These are phyloP conservation scores for Rhizopus arrhizus DNA, from an alignment of 371 early-diverging fungal species.

Conservation along the genomic window DNA sequence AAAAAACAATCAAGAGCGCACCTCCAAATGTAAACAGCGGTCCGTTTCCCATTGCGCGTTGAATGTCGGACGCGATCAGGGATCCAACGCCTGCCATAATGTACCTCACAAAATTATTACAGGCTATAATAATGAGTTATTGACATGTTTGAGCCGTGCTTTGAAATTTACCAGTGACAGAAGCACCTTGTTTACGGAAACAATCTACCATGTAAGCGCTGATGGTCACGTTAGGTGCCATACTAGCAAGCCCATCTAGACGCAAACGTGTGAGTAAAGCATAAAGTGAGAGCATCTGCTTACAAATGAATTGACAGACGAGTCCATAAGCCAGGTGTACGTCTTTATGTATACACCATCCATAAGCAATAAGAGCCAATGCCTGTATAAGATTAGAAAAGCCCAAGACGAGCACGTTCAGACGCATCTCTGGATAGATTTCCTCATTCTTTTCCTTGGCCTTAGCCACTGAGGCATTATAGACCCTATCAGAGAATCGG, in stretches of 20 bases:
- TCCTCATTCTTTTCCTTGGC: constrained; percentile 16
- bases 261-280: background rate
- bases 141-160: background rate
- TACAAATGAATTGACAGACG: constrained; percentile 43
- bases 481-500: constrained; percentile 33
- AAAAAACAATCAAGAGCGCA: constrained; percentile 12
- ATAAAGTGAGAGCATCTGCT: background rate
- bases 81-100: constrained; percentile 46
- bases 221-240: constrained; percentile 43
- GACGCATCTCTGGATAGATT: constrained; percentile 39
- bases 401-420: constrained; percentile 30
- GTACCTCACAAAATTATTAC: constrained; percentile 49
- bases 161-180: constrained; percentile 38
- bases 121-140: constrained; percentile 25
- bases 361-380: constrained; percentile 34
- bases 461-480: constrained; percentile 24
- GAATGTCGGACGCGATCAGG: constrained; percentile 36
- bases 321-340: constrained; percentile 44
- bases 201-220: constrained; percentile 51
- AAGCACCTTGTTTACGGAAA: constrained; percentile 42
- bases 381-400: constrained; percentile 25
- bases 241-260: constrained; percentile 37
- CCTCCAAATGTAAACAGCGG: constrained; percentile 38
- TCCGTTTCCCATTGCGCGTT: constrained; percentile 35
- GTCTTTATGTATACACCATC: constrained; percentile 46